These are phyloP conservation scores for Marchantia polymorpha DNA, from an alignment of 225 moss, liverwort and hornwort genomes.

Conservation along the genomic window DNA sequence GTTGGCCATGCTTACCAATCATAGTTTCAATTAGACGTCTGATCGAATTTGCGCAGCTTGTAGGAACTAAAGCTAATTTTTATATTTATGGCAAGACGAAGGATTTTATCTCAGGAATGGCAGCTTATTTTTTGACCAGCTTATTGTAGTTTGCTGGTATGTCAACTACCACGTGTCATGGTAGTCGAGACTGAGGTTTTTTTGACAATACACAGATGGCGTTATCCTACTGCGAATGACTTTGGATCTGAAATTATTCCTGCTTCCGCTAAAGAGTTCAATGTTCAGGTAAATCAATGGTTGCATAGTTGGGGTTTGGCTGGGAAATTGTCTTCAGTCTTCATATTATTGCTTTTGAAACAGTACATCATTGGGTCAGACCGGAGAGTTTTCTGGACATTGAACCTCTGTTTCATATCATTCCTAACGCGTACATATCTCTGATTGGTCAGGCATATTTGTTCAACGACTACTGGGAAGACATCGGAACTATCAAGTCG, in stretches of 20 bases:
- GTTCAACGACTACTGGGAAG: conserved; percentile 99
- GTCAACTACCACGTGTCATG: neutral
- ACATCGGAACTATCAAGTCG: conserved; percentile 97
- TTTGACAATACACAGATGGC: conserved; percentile 56
- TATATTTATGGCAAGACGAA: no score
- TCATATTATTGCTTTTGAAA: neutral
- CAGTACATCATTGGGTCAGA: neutral
- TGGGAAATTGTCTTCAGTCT: neutral
- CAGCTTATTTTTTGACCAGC: neutral
- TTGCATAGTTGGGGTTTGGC: neutral
- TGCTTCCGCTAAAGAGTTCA: conserved; percentile 62
- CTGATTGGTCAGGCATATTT: conserved; percentile 63
- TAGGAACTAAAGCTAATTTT: no score
- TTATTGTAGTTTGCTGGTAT: neutral
- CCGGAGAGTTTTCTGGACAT: neutral
- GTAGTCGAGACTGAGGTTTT: neutral
- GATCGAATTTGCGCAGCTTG: no score
- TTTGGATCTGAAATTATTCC: conserved; percentile 96
- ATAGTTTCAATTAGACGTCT: no score
- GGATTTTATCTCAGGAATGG: no score
- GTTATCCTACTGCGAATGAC: conserved; percentile 87
- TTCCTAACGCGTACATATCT: neutral
- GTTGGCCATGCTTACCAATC: neutral
- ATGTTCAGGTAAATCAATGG: conserved; percentile 56
- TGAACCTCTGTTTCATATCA: neutral